phyloP scores from a whole-genome alignment of 768 basidiomycete genomes.

The Leccinum imitatum region DNA sequence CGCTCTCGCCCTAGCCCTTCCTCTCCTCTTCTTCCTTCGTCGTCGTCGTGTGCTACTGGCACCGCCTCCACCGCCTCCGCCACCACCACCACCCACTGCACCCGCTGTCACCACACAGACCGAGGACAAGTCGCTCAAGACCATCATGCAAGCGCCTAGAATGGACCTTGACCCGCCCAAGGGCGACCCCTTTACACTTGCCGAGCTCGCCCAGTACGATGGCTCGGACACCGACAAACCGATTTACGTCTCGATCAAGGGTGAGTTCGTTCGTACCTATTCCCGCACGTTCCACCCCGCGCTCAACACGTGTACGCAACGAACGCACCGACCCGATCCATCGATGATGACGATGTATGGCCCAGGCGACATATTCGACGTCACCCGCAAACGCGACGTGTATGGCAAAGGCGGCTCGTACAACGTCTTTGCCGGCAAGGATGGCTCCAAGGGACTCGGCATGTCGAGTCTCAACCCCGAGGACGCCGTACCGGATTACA shows the following conservation, averaged over 20 bases:
- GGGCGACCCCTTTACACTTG: slow-evolving; percentile 72
- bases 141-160: slow-evolving; percentile 70
- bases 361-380: slow-evolving; percentile 83
- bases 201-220: slow-evolving; percentile 67
- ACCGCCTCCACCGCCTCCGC: not conserved
- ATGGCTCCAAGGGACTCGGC: slow-evolving; percentile 86
- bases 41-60: slow-evolving; percentile 9
- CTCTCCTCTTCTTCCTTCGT: slow-evolving; percentile 29
- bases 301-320: not conserved
- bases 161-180: slow-evolving; percentile 68
- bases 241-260: slow-evolving; percentile 94
- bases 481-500: slow-evolving; percentile 89
- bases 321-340: not conserved
- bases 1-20: slow-evolving; percentile 32
- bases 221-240: slow-evolving; percentile 65
- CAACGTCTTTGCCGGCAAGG: slow-evolving; percentile 89
- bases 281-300: not conserved
- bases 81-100: not conserved
- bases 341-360: not conserved
- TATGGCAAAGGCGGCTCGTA: slow-evolving; percentile 84
- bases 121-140: slow-evolving; percentile 41
- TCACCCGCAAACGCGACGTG: slow-evolving; percentile 78
- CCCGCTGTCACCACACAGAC: slow-evolving; percentile 14
- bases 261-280: slow-evolving; percentile 44
- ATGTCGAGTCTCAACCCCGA: slow-evolving; percentile 84